Base-by-base conservation (phyloP, 148 eudicot species). In the Limonium bicolor region DNA sequence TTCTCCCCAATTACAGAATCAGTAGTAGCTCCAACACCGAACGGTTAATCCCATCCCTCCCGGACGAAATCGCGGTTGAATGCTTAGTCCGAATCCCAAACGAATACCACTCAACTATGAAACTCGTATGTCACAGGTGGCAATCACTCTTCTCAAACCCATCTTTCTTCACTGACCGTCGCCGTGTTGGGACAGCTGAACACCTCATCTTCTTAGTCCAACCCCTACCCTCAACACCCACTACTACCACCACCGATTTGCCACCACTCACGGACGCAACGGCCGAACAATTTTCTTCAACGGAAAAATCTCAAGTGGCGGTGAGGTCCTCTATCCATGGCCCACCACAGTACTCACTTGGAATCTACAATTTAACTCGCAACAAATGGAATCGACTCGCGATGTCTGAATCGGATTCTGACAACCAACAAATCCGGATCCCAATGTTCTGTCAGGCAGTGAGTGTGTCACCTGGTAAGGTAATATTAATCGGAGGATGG, bases 401-500 rank as follows among this genome's bases (percentile, higher is more conserved):
- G 8, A 33, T 49, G 20, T 18, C 11, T 3, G 3, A 12, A 0
- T 11, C 14, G 5, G 5, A 9, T 20, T 41, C 28, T 25, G 29
- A 22, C 0, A 4, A 20, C 23, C 13, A 7, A 12, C 4, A 17
- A 7, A 33, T 4, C 18, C 0, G 39, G 55, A 45, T 68, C 3
- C 73, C 73, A 1, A 46, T 59, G 1, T 68, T 68, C 27, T 54
- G 69, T 2, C 73, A 68, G 36, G 50, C 49, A 20, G 65, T 54
- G 11, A 38, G 64, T 4, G 13, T 68, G 1, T 53, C 60, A 1
- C 19, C 4, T 10, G 58, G 50, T 35, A 58, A 58, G 41, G 18
- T 68, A 20, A 33, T 63, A 2, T 40, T 59, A 0, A 28, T 68
- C 3, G 73, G 73, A 4, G 73, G 73, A 12, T 68, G 69, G 69